A percentile compares a stretch with the other conserved stretches of the same genome.
phyloP scores from a whole-genome alignment of 1,284 basidiomycete species.

The Irpex sp. region DNA sequence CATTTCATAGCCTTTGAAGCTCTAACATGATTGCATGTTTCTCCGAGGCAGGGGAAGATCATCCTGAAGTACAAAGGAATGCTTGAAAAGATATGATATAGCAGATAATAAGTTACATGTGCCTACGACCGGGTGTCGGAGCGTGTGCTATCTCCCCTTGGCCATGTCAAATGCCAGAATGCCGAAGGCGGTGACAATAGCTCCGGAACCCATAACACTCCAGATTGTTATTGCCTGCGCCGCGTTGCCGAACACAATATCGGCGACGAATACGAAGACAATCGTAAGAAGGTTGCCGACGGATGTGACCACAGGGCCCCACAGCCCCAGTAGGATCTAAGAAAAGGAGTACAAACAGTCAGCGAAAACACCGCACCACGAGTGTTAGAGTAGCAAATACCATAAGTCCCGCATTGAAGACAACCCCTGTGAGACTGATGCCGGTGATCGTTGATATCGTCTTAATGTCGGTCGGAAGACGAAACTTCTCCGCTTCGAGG shows the following conservation, averaged over 20 bases:
- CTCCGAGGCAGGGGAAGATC: neutral
- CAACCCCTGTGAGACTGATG: slow-evolving; percentile 61
- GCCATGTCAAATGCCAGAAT: slow-evolving; percentile 72
- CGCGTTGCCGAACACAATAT: slow-evolving; percentile 61
- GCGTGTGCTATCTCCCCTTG: slow-evolving; percentile 16
- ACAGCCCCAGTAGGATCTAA: slow-evolving; percentile 72
- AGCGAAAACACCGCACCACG: slow-evolving; percentile 3
- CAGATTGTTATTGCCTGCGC: slow-evolving; percentile 55
- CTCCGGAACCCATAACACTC: slow-evolving; percentile 62
- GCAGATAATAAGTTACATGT: neutral
- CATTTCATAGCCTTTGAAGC: neutral
- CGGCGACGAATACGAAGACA: slow-evolving; percentile 73
- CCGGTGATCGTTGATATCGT: slow-evolving; percentile 51
- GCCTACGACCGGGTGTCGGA: neutral
- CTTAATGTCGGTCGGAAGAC: slow-evolving; percentile 44
- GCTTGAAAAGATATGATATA: neutral
- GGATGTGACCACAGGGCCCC: slow-evolving; percentile 84
- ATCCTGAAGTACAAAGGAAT: neutral
- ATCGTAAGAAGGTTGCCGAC: slow-evolving; percentile 84
- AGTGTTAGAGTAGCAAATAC: slow-evolving; percentile 28
- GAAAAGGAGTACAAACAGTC: slow-evolving; percentile 10
- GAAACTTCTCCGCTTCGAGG: slow-evolving; percentile 54
- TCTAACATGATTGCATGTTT: neutral
- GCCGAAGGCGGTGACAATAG: slow-evolving; percentile 72
- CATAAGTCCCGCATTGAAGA: slow-evolving; percentile 80